Evolutionary conservation across 148 eudicot genomes (phyloP).

Genomic region (Silene uniflora): DNA sequence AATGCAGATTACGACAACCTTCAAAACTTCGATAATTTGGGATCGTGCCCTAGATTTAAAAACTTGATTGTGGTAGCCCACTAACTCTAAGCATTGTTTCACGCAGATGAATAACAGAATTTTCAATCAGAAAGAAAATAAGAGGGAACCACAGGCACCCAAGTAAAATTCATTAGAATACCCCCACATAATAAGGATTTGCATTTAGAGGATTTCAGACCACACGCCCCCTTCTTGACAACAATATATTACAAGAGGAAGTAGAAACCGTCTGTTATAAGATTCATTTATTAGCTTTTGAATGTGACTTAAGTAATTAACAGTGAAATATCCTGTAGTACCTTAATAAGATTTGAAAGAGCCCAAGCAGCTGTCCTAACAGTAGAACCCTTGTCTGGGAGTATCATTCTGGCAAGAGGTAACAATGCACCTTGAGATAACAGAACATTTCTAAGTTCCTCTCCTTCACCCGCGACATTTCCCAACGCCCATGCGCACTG

Average conservation of each 20-base stretch:
- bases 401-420: slow-evolving; percentile 93
- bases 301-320: not conserved
- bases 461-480: slow-evolving; percentile 98
- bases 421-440: slow-evolving; percentile 84
- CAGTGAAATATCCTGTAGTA: slow-evolving; percentile 28
- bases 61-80: not conserved
- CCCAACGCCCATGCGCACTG: slow-evolving; percentile 99
- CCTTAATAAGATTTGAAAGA: slow-evolving; percentile 94
- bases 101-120: not conserved
- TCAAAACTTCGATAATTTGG: not conserved
- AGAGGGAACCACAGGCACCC: not conserved
- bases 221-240: not conserved
- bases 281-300: not conserved
- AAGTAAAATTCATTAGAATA: not conserved
- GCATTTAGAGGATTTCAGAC: not conserved
- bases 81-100: not conserved
- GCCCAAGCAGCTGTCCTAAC: slow-evolving; percentile 99
- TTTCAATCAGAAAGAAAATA: not conserved
- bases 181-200: not conserved
- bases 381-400: slow-evolving; percentile 86
- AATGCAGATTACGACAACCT: not conserved
- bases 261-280: not conserved
- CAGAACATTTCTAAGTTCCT: slow-evolving; percentile 78
- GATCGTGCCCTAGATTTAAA: not conserved
- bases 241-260: not conserved